phyloP scores from a whole-genome alignment of 2,329 filamentous ascomycete genomes.

The Calonectria henricotiae region DNA sequence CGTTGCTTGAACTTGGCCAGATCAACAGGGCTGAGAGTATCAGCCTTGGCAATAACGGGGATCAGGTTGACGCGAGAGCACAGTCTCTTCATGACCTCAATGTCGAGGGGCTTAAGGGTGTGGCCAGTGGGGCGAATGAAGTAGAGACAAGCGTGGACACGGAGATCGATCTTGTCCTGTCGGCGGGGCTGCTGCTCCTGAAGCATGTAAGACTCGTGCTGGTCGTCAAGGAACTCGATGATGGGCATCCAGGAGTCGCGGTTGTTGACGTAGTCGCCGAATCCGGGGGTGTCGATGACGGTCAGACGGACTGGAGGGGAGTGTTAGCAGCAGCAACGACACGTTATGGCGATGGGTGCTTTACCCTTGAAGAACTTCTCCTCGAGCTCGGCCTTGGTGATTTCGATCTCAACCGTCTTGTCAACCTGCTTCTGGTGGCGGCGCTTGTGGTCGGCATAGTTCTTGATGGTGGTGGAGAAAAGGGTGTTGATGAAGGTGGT shows the following conservation, averaged over 20 bases:
- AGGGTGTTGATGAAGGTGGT: constrained; percentile 99
- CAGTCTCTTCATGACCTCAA: constrained; percentile 99
- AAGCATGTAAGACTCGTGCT: constrained; percentile 99
- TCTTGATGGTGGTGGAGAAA: constrained; percentile 99
- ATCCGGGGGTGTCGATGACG: constrained; percentile 98
- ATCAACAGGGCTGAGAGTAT: constrained; percentile 94
- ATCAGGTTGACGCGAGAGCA: constrained; percentile 99
- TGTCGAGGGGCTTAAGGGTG: constrained; percentile 98
- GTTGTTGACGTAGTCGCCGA: constrained; percentile 99
- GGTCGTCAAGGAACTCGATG: constrained; percentile 99
- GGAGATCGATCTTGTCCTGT: constrained; percentile 98
- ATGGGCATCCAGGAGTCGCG: constrained; percentile 99
- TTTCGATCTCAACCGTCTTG: constrained; percentile 99
- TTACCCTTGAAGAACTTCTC: constrained; percentile 99
- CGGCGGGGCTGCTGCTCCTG: constrained; percentile 99
- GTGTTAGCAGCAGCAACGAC: constrained; percentile 42
- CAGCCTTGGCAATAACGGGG: constrained; percentile 98
- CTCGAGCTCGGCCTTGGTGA: constrained; percentile 99
- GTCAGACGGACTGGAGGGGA: constrained; percentile 86
- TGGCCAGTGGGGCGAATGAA: constrained; percentile 99
- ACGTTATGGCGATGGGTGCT: constrained; percentile 28
- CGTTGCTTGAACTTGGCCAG: constrained; percentile 95
- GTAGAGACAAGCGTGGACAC: constrained; percentile 98
- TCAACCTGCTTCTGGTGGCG: constrained; percentile 99
- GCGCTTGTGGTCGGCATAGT: constrained; percentile 99